phyloP scores from a whole-genome alignment of 2,329 filamentous ascomycete genomes.

The Alternaria sp. region DNA sequence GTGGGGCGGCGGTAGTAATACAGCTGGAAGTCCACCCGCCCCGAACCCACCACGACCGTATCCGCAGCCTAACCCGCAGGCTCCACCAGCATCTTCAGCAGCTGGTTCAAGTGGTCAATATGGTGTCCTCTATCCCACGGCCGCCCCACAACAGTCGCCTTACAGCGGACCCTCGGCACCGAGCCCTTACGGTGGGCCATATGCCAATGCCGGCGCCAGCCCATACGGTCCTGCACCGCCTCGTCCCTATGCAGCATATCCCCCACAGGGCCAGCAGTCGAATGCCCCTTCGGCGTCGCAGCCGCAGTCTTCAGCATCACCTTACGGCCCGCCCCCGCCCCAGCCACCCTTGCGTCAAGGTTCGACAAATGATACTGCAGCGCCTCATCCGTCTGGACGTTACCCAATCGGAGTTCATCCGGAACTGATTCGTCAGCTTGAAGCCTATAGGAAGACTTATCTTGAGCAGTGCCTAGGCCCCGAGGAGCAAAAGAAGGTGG shows the following conservation, averaged over 20 bases:
- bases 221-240: constrained; percentile 34
- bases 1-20: constrained; percentile 43
- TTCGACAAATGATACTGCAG: constrained; percentile 6
- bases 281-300: constrained; percentile 17
- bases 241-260: constrained; percentile 39
- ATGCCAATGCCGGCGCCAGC: constrained; percentile 36
- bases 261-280: constrained; percentile 26
- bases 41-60: constrained; percentile 40
- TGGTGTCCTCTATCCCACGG: constrained; percentile 43
- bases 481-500: constrained; percentile 37
- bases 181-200: constrained; percentile 38
- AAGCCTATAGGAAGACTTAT: constrained; percentile 43
- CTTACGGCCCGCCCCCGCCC: constrained; percentile 17
- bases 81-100: constrained; percentile 30
- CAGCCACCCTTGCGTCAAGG: constrained; percentile 11
- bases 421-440: constrained; percentile 40
- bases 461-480: constrained; percentile 29
- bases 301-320: constrained; percentile 12
- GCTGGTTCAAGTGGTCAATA: constrained; percentile 39
- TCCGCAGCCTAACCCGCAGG: constrained; percentile 32
- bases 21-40: constrained; percentile 32
- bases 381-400: constrained; percentile 34
- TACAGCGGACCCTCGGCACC: constrained; percentile 28
- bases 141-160: constrained; percentile 29
- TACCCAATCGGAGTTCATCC: constrained; percentile 38